Evolutionary conservation across 163 green algal genomes (phyloP).

Genomic region (Scenedesmus sp.): DNA sequence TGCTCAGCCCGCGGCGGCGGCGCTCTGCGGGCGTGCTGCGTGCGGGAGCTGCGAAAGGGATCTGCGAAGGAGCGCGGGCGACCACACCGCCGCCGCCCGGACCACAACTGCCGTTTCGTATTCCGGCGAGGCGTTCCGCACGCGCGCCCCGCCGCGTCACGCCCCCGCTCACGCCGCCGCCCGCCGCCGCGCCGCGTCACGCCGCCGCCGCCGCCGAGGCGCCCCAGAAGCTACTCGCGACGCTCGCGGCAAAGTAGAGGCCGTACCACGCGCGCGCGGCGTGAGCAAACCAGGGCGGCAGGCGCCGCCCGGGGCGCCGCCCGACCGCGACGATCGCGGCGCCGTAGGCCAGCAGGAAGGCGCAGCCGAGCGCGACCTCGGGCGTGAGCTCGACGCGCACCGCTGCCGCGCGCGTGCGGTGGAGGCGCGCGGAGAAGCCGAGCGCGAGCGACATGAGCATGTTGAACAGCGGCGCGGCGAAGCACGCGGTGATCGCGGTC

Average conservation of each 20-base stretch:
- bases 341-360: conserved; percentile 72
- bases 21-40: neutral
- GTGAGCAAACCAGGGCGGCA: conserved; percentile 63
- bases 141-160: too few species aligned
- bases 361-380: conserved; percentile 71
- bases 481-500: conserved; percentile 94
- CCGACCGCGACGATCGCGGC: conserved; percentile 65
- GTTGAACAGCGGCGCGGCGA: conserved; percentile 94
- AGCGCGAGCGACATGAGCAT: conserved; percentile 81
- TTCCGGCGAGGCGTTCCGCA: too few species aligned
- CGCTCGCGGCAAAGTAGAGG: conserved; percentile 46
- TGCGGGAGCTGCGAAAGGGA: too few species aligned
- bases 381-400: conserved; percentile 58
- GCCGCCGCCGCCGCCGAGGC: too few species aligned
- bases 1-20: too few species aligned
- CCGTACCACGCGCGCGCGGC: conserved; percentile 62
- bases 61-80: too few species aligned
- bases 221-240: conserved; percentile 15
- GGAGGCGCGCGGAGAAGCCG: conserved; percentile 65
- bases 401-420: conserved; percentile 27
- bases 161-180: too few species aligned
- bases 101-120: too few species aligned
- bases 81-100: too few species aligned
- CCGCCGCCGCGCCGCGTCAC: too few species aligned
- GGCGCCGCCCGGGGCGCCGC: conserved; percentile 8